Percentiles rank a stretch among this genome's conserved stretches.
Evolutionary conservation across 78 protist genomes (phyloP).

Genomic region (Dictyostelium intermedium): DNA sequence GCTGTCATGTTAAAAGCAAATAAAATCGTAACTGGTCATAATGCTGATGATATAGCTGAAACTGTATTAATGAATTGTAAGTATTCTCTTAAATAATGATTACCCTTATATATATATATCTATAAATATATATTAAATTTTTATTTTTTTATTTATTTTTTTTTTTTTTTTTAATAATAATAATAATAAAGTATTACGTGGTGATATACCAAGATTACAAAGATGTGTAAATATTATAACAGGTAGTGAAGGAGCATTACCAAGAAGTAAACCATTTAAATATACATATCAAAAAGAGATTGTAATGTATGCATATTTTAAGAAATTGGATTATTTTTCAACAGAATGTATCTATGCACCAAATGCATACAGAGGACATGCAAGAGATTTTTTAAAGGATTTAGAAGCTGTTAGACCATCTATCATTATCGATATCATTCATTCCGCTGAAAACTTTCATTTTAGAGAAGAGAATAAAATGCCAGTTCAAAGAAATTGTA

Average conservation of each 20-base stretch:
- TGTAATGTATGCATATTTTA: constrained; percentile 93
- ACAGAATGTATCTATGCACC: constrained; percentile 93
- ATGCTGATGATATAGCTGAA: constrained; percentile 97
- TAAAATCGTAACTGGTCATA: constrained; percentile 94
- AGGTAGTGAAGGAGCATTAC: constrained; percentile 85
- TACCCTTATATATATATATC: background rate
- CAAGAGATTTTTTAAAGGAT: constrained; percentile 89
- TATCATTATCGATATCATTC: constrained; percentile 76
- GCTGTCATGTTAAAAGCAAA: constrained; percentile 80
- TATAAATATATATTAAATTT: background rate
- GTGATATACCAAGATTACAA: constrained; percentile 90
- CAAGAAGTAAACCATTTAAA: constrained; percentile 94
- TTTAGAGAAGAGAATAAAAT: constrained; percentile 50
- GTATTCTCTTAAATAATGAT: background rate
- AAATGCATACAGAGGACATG: constrained; percentile 91
- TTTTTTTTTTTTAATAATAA: background rate
- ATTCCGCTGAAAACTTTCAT: constrained; percentile 56
- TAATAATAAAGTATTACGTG: constrained; percentile 81
- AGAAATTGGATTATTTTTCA: constrained; percentile 88
- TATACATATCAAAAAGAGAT: constrained; percentile 94
- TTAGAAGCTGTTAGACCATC: constrained; percentile 84
- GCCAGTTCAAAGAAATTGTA: constrained; percentile 83
- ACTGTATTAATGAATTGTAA: constrained; percentile 93
- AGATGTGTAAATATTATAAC: constrained; percentile 87
- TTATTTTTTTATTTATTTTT: background rate